These are phyloP conservation scores for Metroxylon sagu DNA, from an alignment of 176 grass and related monocot species.

Conservation along the genomic window DNA sequence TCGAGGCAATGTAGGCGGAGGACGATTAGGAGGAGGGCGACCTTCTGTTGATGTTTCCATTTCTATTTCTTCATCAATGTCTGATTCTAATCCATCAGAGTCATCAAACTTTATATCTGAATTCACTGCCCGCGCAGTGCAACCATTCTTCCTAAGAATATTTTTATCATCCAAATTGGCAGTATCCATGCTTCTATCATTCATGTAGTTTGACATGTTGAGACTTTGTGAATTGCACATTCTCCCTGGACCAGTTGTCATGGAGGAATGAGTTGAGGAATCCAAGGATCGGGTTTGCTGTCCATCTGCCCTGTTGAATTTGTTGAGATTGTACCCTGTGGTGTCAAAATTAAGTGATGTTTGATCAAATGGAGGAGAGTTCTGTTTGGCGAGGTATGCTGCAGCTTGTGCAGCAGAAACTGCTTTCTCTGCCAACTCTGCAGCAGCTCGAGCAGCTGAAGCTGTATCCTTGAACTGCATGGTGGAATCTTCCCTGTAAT, in stretches of 20 bases:
- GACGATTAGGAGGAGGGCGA: slow-evolving; percentile 8
- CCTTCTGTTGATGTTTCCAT: slow-evolving; percentile 36
- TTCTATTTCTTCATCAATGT: slow-evolving; percentile 31
- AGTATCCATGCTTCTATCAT: slow-evolving; percentile 2
- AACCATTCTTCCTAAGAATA: slow-evolving; percentile 30
- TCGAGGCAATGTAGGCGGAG: slow-evolving; percentile 30
- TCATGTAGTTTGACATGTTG: slow-evolving; percentile 7
- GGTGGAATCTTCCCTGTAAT: slow-evolving; percentile 22
- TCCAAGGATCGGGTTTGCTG: slow-evolving; percentile 24
- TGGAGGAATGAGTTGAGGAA: slow-evolving; percentile 24
- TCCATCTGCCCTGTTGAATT: slow-evolving; percentile 6
- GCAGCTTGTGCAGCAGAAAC: slow-evolving; percentile 68
- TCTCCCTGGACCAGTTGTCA: slow-evolving; percentile 31
- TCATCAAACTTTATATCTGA: slow-evolving; percentile 76
- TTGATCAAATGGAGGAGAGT: slow-evolving; percentile 22
- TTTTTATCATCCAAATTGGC: slow-evolving; percentile 28
- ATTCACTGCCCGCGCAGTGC: slow-evolving; percentile 28
- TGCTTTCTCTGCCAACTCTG: slow-evolving; percentile 68
- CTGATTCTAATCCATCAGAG: slow-evolving; percentile 50
- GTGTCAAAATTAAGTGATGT: background rate
- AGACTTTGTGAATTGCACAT: slow-evolving; percentile 37
- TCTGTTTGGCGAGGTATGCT: slow-evolving; percentile 45
- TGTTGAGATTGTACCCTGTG: slow-evolving; percentile 1
- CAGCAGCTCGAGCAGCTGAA: slow-evolving; percentile 70
- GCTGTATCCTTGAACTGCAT: slow-evolving; percentile 75